phyloP scores from a whole-genome alignment of 2,329 filamentous ascomycete genomes.

The Iodosphaeria phyllophila region DNA sequence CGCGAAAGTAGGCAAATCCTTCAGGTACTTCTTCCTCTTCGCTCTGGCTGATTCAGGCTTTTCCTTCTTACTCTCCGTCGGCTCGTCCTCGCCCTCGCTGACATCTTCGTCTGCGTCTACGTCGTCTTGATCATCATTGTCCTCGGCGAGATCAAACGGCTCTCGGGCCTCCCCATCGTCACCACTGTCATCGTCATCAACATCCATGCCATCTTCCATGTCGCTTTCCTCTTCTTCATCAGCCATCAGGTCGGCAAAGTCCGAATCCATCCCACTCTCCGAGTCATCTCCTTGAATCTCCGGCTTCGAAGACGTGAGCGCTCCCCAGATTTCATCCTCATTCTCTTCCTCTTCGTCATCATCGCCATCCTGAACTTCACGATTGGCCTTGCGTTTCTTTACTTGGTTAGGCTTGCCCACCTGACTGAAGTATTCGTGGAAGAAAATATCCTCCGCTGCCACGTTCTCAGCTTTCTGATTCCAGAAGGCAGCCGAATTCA shows the following conservation, averaged over 20 bases:
- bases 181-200: slow-evolving; percentile 23
- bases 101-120: slow-evolving; percentile 20
- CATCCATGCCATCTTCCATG: slow-evolving; percentile 18
- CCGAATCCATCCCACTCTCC: slow-evolving; percentile 22
- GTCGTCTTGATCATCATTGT: slow-evolving; percentile 15
- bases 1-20: slow-evolving; percentile 80
- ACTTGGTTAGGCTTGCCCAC: slow-evolving; percentile 43
- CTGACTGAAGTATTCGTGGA: slow-evolving; percentile 87
- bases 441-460: slow-evolving; percentile 85
- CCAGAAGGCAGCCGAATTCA: slow-evolving; percentile 88
- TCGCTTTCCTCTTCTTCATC: slow-evolving; percentile 32
- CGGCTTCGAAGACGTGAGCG: slow-evolving; percentile 62
- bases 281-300: slow-evolving; percentile 55
- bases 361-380: slow-evolving; percentile 7
- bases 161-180: too few species aligned
- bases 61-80: slow-evolving; percentile 22
- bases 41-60: slow-evolving; percentile 21
- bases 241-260: slow-evolving; percentile 23
- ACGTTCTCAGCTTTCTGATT: slow-evolving; percentile 77
- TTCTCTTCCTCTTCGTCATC: slow-evolving; percentile 36
- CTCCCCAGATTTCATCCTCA: slow-evolving; percentile 82
- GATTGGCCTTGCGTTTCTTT: slow-evolving; percentile 35
- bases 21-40: slow-evolving; percentile 67
- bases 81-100: slow-evolving; percentile 20
- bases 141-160: too few species aligned